A percentile compares a stretch with the other conserved stretches of the same genome.
Evolutionary conservation across 176 grass and related monocot genomes (phyloP).

Genomic region (Oryza punctata): DNA sequence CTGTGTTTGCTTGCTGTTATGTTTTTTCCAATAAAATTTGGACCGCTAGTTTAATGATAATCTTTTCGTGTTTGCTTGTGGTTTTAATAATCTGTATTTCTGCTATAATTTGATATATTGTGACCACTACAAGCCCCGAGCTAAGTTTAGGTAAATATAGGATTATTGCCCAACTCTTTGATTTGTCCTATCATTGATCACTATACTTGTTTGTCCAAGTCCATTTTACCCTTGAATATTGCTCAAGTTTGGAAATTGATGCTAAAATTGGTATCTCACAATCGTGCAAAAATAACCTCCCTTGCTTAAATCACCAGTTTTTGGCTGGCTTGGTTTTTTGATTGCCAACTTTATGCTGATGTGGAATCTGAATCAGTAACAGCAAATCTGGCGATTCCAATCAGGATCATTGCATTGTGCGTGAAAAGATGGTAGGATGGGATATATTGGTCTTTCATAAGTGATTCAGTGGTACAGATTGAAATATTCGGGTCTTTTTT

Average conservation of each 20-base stretch:
- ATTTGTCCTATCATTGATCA: no score
- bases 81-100: background rate
- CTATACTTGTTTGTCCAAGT: background rate
- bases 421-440: no score
- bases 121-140: background rate
- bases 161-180: no score
- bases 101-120: conserved; percentile 19
- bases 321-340: background rate
- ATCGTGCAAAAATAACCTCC: background rate
- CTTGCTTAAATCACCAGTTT: background rate
- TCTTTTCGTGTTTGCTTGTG: conserved; percentile 16
- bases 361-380: background rate
- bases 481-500: background rate
- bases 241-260: background rate
- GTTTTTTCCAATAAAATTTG: conserved; percentile 20
- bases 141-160: no score
- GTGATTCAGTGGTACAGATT: background rate
- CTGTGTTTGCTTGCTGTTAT: conserved; percentile 16
- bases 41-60: conserved; percentile 2
- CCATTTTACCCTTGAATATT: background rate
- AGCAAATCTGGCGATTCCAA: no score
- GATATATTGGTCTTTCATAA: no score
- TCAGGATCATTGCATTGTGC: no score
- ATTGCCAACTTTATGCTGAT: background rate
- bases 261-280: background rate